Evolutionary conservation across 2,329 filamentous ascomycete genomes (phyloP), one percentile per base, ranked within the genome.

Genomic region (Penicillium expansum): DNA sequence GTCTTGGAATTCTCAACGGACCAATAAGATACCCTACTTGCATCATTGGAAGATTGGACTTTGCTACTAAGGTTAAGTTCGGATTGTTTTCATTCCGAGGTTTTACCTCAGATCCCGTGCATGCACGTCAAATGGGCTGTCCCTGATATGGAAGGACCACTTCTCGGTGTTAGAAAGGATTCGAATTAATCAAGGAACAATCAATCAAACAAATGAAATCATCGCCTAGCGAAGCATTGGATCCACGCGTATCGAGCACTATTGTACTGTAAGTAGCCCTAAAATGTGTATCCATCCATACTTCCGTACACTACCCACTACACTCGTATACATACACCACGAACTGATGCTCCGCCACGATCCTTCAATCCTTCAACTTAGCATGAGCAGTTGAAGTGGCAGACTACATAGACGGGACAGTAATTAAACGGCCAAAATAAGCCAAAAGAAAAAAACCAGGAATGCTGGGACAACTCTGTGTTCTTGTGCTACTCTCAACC

Each of bases 211-310:
- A 44, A 52, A 52, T 39, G 29, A 37, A 47, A 38, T 37, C n/a
- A 20, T 52, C 11, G 37, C 37, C n/a, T 50, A 32, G 13, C 6
- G 13, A 20, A 30, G 37, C 22, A 38, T 35, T 29, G 38, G 39
- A 27, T 43, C 20, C 9, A 20, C n/a, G 27, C 45, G 48, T 30
- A 55, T 48, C 20, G 24, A 37, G 16, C 52, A 62, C 63, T 64
- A 65, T 64, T 64, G 63, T 57, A 64, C 48, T 56, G 60, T 65
- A 60, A 64, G 43, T 27, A 59, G 41, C 62, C 57, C 52, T 38
- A n/a, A 32, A 43, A 16, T n/a, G 32, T n/a, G 30, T 47, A 47
- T 45, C 39, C 41, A 37, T 51, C 32, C 41, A 49, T 38, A 35
- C 44, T 29, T 24, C 39, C 44, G 9, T 35, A 24, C 51, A 51